Evolutionary conservation across 441 rosid species (phyloP), one percentile per base, ranked within the genome.

Genomic region (Erodium chrysanthum): DNA sequence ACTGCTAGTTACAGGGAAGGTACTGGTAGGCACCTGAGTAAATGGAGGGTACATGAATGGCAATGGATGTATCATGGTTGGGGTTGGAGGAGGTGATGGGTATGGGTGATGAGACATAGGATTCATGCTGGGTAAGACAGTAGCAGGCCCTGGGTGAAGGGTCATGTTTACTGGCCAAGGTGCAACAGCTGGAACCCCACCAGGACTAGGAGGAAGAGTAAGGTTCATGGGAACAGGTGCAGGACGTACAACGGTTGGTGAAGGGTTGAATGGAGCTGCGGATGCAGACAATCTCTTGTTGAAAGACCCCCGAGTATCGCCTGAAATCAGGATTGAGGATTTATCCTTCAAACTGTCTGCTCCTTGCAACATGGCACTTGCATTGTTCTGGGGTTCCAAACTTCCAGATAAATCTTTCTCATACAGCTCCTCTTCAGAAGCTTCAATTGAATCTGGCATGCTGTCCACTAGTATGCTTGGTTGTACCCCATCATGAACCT

Each of bases 81-180:
- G 95, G 66, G 95, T 91, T 76, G 88, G 80, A 68, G 97, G 97
- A 71, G 97, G 92, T 74, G 96, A 91, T 17, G 95, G 91, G 70
- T 82, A 95, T 56, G 84, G 82, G 64, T 83, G 90, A 74, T 82
- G 92, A 15, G 87, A 86, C 62, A 86, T 67, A 65, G 91, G 84
- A 77, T 74, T 76, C 61, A 81, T 72, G 10, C 81, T 22, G 8
- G 83, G 75, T 67, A 87, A 71, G 71, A 81, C 81, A 63, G 85
- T 65, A 75, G 83, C 77, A 18, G 90, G 81, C 62, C 91, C 86
- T 68, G 86, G 90, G 77, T 86, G 99, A 70, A 91, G 88, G 65
- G 92, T 74, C 86, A 91, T 82, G 84, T 87, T 95, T 75, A 87
- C 87, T 7, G 88, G 86, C 97, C 99, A 95, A 48, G 92, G 83